Evolutionary conservation across 2,329 filamentous ascomycete genomes (phyloP).

Genomic region (Ophiosphaerella korrae): DNA sequence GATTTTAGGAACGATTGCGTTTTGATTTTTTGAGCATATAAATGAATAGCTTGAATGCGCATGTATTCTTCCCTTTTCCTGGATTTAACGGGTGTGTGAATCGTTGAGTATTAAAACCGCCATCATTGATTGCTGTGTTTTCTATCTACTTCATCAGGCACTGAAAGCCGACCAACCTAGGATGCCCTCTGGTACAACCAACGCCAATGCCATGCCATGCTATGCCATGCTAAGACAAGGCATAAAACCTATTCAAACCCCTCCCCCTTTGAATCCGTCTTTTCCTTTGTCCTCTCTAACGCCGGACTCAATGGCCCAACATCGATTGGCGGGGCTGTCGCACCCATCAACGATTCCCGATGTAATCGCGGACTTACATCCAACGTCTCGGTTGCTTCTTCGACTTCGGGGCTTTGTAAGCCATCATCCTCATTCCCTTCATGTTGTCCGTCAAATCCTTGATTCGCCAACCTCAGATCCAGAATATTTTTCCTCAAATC

Average conservation of each 20-base stretch:
- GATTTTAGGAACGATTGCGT: background rate
- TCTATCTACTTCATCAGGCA: background rate
- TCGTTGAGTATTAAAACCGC: background rate
- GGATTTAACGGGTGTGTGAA: background rate
- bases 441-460: slow-evolving; percentile 49
- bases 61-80: background rate
- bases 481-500: slow-evolving; percentile 69
- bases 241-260: slow-evolving; percentile 34
- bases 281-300: slow-evolving; percentile 30
- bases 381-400: slow-evolving; percentile 46
- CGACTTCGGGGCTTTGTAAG: slow-evolving; percentile 30
- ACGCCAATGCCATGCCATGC: slow-evolving; percentile 7
- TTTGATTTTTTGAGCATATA: slow-evolving; percentile 10
- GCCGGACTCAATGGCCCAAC: slow-evolving; percentile 37
- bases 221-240: background rate
- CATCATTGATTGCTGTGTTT: slow-evolving; percentile 3
- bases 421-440: slow-evolving; percentile 21
- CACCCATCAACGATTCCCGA: slow-evolving; percentile 51
- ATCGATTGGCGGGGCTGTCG: slow-evolving; percentile 30
- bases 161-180: background rate
- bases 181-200: background rate
- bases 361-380: slow-evolving; percentile 45
- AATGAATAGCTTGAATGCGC: slow-evolving; percentile 7
- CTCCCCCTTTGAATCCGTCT: slow-evolving; percentile 31
- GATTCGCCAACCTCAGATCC: slow-evolving; percentile 45